These are phyloP conservation scores for Kregervanrija delftensis DNA, from an alignment of 805 yeast genomes.

Conservation along the genomic window DNA sequence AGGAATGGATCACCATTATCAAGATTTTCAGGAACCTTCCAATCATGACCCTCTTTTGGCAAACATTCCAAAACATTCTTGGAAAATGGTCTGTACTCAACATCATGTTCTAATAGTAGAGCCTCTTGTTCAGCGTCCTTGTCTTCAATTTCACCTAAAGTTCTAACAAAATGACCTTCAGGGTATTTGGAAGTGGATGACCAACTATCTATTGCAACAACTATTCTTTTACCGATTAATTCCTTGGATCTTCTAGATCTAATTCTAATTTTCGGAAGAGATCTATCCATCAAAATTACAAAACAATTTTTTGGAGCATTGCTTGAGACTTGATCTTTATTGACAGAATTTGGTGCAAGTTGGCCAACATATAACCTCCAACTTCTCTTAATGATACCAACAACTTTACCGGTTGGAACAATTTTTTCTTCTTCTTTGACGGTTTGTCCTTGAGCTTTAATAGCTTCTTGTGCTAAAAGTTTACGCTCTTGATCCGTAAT, in stretches of 20 bases:
- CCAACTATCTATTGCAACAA: conserved; percentile 92
- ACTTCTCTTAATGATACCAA: conserved; percentile 79
- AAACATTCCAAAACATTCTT: conserved; percentile 86
- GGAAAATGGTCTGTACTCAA: conserved; percentile 93
- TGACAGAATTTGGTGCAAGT: conserved; percentile 68
- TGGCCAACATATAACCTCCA: conserved; percentile 98
- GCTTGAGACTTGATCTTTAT: conserved; percentile 42
- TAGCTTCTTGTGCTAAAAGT: conserved; percentile 71
- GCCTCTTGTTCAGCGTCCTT: conserved; percentile 97
- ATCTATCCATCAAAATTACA: conserved; percentile 82
- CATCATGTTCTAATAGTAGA: conserved; percentile 85
- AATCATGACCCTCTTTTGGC: conserved; percentile 87
- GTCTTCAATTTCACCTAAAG: conserved; percentile 84
- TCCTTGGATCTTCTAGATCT: conserved; percentile 81
- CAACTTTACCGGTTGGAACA: conserved; percentile 92
- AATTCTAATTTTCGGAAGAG: conserved; percentile 80
- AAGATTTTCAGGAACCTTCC: conserved; percentile 76
- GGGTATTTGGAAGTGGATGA: conserved; percentile 77
- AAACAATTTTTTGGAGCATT: conserved; percentile 74
- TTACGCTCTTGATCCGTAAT: conserved; percentile 67
- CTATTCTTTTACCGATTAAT: conserved; percentile 82
- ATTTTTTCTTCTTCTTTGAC: conserved; percentile 38
- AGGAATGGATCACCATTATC: conserved; percentile 47
- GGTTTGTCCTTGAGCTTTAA: conserved; percentile 42
- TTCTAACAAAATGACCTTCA: conserved; percentile 89